These are phyloP conservation scores for Scutellaria baicalensis DNA, from an alignment of 257 asterid genomes.

Conservation along the genomic window DNA sequence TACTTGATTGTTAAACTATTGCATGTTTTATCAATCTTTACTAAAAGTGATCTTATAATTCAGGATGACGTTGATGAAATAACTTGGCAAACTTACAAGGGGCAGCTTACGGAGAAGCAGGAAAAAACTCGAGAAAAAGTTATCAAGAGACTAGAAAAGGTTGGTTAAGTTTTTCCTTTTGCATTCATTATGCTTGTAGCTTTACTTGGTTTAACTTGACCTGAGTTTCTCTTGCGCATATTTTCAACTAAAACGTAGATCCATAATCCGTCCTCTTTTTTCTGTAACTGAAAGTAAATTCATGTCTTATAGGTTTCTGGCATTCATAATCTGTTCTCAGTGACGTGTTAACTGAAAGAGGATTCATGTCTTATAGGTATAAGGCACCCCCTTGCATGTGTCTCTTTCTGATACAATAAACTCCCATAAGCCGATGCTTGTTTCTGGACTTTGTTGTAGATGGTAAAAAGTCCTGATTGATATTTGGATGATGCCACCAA, in stretches of 20 bases:
- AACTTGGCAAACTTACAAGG: conserved; percentile 97
- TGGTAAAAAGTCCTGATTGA: background rate
- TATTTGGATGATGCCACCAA: background rate
- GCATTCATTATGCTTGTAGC: background rate
- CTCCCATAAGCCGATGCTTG: background rate
- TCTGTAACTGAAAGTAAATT: background rate
- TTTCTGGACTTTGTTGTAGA: background rate
- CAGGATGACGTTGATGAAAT: conserved; percentile 91
- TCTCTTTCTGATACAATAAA: background rate
- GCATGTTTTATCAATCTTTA: background rate
- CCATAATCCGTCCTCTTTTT: background rate
- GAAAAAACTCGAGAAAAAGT: conserved; percentile 95
- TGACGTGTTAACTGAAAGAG: background rate
- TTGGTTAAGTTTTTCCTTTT: conserved; percentile 14
- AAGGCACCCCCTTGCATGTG: conserved; percentile 7
- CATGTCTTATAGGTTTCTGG: background rate
- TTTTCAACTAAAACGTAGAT: background rate
- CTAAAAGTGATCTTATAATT: background rate
- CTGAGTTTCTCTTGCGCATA: background rate
- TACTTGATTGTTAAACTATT: background rate
- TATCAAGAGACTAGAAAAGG: conserved; percentile 90
- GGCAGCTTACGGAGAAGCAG: conserved; percentile 94
- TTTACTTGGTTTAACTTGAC: background rate
- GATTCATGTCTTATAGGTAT: background rate
- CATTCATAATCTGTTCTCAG: background rate